Percentiles rank a stretch among this genome's conserved stretches.
Conservation (phyloP, 164 flowering plant species). For the Stephania cephalantha region DNA sequence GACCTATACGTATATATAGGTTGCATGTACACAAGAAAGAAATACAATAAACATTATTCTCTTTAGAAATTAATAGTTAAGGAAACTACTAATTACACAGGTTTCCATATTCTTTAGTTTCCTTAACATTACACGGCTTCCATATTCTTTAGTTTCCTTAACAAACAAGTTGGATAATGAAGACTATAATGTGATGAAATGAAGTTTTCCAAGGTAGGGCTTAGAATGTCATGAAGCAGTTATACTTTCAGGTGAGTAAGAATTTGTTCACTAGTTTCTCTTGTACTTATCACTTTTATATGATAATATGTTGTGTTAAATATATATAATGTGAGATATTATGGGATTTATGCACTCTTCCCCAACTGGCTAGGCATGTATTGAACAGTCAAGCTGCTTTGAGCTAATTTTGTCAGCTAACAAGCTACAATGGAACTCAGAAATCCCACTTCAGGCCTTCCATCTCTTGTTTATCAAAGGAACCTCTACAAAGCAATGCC, state of each 20-base stretch:
- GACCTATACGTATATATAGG: too few relatives aligned
- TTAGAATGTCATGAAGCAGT: slow-evolving; percentile 10
- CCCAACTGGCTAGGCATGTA: too few relatives aligned
- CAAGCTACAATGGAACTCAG: slow-evolving; percentile 13
- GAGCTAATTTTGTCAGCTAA: slow-evolving; percentile 37
- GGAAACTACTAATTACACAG: too few relatives aligned
- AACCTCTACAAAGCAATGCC: slow-evolving; percentile 55
- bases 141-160: too few relatives aligned
- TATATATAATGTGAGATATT: too few relatives aligned
- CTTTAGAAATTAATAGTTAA: too few relatives aligned
- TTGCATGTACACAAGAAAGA: too few relatives aligned
- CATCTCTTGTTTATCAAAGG: slow-evolving; percentile 55
- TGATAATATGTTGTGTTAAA: neutral
- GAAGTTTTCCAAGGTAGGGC: slow-evolving; percentile 1
- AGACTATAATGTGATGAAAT: neutral
- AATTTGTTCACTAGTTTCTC: neutral
- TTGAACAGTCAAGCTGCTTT: slow-evolving; percentile 43
- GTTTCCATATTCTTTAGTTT: too few relatives aligned
- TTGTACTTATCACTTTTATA: neutral
- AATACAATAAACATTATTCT: too few relatives aligned
- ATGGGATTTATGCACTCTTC: too few relatives aligned
- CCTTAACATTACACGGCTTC: too few relatives aligned
- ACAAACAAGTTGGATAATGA: neutral
- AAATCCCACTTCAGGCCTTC: slow-evolving; percentile 19
- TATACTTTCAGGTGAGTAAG: neutral